Evolutionary conservation across 805 yeast species (phyloP).

Genomic region (Candida railenensis): DNA sequence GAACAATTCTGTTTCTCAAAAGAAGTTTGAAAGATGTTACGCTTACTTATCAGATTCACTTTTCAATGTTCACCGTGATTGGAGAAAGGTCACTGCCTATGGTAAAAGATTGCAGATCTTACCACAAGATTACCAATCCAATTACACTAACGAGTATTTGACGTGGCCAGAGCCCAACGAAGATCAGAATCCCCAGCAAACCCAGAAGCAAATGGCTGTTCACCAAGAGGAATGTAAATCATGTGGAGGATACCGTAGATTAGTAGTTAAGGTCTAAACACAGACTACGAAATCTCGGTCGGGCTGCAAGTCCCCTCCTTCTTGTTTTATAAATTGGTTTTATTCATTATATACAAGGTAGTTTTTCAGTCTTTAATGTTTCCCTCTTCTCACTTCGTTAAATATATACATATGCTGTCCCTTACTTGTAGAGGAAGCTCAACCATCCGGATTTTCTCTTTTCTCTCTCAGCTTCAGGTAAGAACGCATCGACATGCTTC

Average conservation of each 20-base stretch:
- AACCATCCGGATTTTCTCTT: conserved; percentile 61
- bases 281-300: too few species aligned
- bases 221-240: conserved; percentile 48
- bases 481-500: conserved; percentile 71
- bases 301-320: not conserved
- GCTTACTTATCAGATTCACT: conserved; percentile 54
- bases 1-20: conserved; percentile 38
- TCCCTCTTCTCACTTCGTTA: too few species aligned
- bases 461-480: conserved; percentile 71
- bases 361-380: not conserved
- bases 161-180: conserved; percentile 51
- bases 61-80: conserved; percentile 55
- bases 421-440: conserved; percentile 52
- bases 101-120: conserved; percentile 54
- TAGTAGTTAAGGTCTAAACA: conserved; percentile 20
- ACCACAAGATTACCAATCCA: conserved; percentile 48
- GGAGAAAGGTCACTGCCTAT: conserved; percentile 55
- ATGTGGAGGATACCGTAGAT: conserved; percentile 50
- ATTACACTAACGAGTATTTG: conserved; percentile 51
- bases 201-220: conserved; percentile 45
- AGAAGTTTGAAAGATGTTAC: conserved; percentile 52
- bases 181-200: conserved; percentile 45
- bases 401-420: not conserved
- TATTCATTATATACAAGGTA: not conserved
- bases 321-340: too few species aligned